Percentiles rank a stretch among this genome's conserved stretches.
phyloP scores from a whole-genome alignment of 2,329 filamentous ascomycete species.

The Alternaria sp. region DNA sequence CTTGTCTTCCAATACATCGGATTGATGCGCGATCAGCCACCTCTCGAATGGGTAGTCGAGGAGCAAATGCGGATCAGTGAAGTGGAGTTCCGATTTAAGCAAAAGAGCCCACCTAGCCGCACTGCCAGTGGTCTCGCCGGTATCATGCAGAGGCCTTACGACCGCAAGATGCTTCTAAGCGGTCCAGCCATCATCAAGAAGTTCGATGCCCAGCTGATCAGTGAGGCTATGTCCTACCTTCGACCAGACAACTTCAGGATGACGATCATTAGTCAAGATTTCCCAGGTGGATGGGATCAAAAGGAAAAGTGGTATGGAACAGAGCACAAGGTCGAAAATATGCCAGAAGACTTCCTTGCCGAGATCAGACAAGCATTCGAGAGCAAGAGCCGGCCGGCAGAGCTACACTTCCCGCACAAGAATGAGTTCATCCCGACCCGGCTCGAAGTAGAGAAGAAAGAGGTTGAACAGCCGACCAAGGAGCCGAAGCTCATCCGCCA shows the following conservation, averaged over 20 bases:
- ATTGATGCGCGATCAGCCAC: slow-evolving; percentile 78
- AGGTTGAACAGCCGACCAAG: slow-evolving; percentile 75
- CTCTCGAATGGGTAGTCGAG: slow-evolving; percentile 91
- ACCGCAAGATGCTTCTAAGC: slow-evolving; percentile 86
- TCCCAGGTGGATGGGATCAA: slow-evolving; percentile 81
- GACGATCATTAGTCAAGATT: slow-evolving; percentile 80
- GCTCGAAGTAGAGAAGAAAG: slow-evolving; percentile 93
- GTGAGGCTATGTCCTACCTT: slow-evolving; percentile 73
- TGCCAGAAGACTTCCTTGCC: slow-evolving; percentile 75
- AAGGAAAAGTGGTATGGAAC: slow-evolving; percentile 99
- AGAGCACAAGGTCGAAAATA: slow-evolving; percentile 83
- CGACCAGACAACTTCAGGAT: slow-evolving; percentile 89
- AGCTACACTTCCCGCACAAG: slow-evolving; percentile 85
- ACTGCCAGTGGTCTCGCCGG: slow-evolving; percentile 86
- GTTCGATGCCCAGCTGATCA: slow-evolving; percentile 80
- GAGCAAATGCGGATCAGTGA: slow-evolving; percentile 91
- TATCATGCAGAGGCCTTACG: slow-evolving; percentile 89
- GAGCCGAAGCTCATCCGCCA: slow-evolving; percentile 84
- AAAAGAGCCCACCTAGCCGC: slow-evolving; percentile 86
- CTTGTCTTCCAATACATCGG: slow-evolving; percentile 91
- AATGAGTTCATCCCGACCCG: slow-evolving; percentile 97
- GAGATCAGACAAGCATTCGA: slow-evolving; percentile 71
- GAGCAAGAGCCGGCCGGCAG: slow-evolving; percentile 66
- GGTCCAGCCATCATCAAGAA: slow-evolving; percentile 76
- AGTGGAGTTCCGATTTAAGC: slow-evolving; percentile 92